Evolutionary conservation across 768 basidiomycete species (phyloP).

Genomic region (Calvatia gigantea): DNA sequence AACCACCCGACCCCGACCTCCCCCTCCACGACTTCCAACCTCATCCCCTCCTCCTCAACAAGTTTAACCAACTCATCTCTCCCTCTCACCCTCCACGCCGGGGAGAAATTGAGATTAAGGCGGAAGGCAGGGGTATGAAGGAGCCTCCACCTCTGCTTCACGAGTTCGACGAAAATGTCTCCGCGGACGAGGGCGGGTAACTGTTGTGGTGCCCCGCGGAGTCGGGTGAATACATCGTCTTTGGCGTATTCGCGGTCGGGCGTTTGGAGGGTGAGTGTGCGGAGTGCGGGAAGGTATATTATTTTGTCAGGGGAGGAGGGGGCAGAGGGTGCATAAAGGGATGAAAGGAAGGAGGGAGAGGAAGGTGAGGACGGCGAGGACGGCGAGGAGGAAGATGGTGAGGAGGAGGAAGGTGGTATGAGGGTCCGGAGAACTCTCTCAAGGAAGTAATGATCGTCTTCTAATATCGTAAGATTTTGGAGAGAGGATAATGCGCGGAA

Average conservation of each 20-base stretch:
- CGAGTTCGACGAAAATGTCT: neutral
- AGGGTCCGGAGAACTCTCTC: conserved; percentile 1
- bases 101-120: neutral
- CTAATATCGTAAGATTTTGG: neutral
- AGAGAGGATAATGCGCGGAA: conserved; percentile 1
- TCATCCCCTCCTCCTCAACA: conserved; percentile 2
- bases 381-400: neutral
- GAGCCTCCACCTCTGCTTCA: neutral
- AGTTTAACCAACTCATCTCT: neutral
- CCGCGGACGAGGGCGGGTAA: neutral
- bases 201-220: conserved; percentile 5
- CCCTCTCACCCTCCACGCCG: neutral
- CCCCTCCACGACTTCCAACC: neutral
- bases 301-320: neutral
- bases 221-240: neutral
- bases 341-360: neutral
- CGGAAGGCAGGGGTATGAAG: neutral
- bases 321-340: too few species aligned
- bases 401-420: neutral
- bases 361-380: neutral
- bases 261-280: neutral
- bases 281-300: conserved; percentile 1
- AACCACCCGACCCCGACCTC: neutral
- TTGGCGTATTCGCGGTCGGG: neutral
- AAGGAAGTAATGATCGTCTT: conserved; percentile 4